Evolutionary conservation across 225 moss, liverwort and hornwort genomes (phyloP).

Genomic region (Polytrichum formosum): DNA sequence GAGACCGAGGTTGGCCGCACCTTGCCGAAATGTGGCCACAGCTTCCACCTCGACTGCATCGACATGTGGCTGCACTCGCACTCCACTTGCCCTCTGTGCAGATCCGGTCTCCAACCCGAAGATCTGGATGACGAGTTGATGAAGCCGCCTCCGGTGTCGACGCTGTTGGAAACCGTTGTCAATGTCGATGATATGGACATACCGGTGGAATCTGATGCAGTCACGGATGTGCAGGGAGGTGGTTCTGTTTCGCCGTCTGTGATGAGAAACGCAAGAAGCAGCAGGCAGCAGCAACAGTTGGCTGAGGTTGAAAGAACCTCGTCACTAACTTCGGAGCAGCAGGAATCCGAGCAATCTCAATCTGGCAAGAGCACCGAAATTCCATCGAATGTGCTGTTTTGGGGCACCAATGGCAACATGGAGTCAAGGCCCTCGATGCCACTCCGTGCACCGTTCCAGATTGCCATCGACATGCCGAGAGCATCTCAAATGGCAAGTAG

Average conservation of each 20-base stretch:
- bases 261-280: background rate
- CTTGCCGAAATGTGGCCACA: constrained; percentile 58
- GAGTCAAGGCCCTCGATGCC: background rate
- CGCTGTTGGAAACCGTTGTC: too few relatives aligned
- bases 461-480: constrained; percentile 23
- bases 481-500: background rate
- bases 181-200: too few relatives aligned
- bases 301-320: background rate
- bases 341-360: constrained; percentile 6
- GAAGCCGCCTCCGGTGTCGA: too few relatives aligned
- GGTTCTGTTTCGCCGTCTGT: too few relatives aligned
- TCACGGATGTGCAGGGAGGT: too few relatives aligned
- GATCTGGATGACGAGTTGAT: constrained; percentile 8
- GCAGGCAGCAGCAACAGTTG: background rate
- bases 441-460: constrained; percentile 12
- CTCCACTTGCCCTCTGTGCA: constrained; percentile 59
- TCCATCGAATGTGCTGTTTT: constrained; percentile 53
- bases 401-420: constrained; percentile 30
- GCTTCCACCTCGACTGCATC: constrained; percentile 61
- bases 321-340: constrained; percentile 5
- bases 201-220: too few relatives aligned
- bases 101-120: constrained; percentile 21
- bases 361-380: constrained; percentile 27
- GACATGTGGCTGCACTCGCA: constrained; percentile 68
- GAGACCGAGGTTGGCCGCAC: constrained; percentile 45